Evolutionary conservation across 2,329 filamentous ascomycete genomes (phyloP), one percentile per base, ranked within the genome.

Genomic region (Claviceps sp.): DNA sequence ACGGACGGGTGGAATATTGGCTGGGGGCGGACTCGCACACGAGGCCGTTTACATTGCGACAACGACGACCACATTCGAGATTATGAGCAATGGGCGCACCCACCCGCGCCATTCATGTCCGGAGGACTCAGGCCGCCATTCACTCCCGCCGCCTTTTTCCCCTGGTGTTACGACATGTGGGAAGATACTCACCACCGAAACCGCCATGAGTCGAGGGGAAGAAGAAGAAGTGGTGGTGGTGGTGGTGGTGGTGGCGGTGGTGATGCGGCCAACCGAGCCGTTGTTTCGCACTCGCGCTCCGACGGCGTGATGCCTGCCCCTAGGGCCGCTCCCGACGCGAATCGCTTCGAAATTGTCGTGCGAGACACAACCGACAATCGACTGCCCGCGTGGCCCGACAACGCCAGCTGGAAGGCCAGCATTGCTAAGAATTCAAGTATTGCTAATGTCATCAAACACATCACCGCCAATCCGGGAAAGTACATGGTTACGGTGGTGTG

Each of bases 291-390:
- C 8, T 9, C 26, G 3, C 26, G 26, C 8, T 9, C 26, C 26
- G 8, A 7, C 13, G 47, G 20, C 47, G 37, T 48, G 22, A 14
- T 20, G 5, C 37, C 26, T 16, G 48, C 48, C 5, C 48, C 48
- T 6, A 43, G n/a, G 24, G 20, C 40, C 7, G 41, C 30, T 2
- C 18, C 13, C 11, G 48, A 37, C 5, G 13, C 48, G 16, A 26
- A 2, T 7, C 26, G 41, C 9, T 50, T 50, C 5, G 41, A 44
- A 3, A 50, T 50, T 16, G 38, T n/a, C 5, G 20, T 50, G 11
- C 40, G 40, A 18, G 48, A 50, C 41, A 37, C 26, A 34, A 50
- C 48, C 3, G 48, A 50, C 9, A 51, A 51, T 30, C n/a, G 50
- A 22, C 42, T 51, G 5, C 50, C 50, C 9, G 50, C 43, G 6